Conservation (phyloP, 768 basidiomycete species). For the Mycena albidolilacea region DNA sequence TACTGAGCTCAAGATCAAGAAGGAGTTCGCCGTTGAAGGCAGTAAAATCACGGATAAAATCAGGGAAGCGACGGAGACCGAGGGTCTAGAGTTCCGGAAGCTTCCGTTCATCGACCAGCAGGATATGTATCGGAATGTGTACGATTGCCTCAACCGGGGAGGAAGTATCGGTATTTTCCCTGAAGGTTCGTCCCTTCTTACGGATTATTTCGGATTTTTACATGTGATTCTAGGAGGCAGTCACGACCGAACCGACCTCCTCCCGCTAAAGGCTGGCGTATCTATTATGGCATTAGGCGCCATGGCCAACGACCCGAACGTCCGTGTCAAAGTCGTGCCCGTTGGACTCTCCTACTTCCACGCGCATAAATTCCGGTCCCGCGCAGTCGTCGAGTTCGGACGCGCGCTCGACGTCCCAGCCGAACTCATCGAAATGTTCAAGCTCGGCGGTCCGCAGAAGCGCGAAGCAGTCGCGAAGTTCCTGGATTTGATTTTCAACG, state of each 20-base stretch:
- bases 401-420: constrained; percentile 91
- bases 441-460: constrained; percentile 89
- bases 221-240: constrained; percentile 80
- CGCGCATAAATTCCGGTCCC: constrained; percentile 91
- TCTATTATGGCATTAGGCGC: constrained; percentile 98
- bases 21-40: constrained; percentile 84
- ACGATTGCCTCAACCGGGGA: constrained; percentile 86
- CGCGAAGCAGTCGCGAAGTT: constrained; percentile 92
- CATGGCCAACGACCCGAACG: constrained; percentile 90
- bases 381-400: constrained; percentile 98
- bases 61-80: constrained; percentile 69
- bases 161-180: constrained; percentile 98
- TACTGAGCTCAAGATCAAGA: constrained; percentile 86
- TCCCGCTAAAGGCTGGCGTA: constrained; percentile 97
- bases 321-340: constrained; percentile 94
- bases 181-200: constrained; percentile 74
- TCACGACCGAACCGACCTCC: constrained; percentile 95
- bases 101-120: constrained; percentile 94
- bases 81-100: constrained; percentile 84
- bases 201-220: background rate
- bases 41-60: constrained; percentile 79
- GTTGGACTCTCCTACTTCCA: constrained; percentile 85
- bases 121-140: constrained; percentile 95
- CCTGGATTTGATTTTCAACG: constrained; percentile 92
- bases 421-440: constrained; percentile 92